These are phyloP conservation scores for Plasmodium ovale DNA, from an alignment of 169 alveolate species.

Conservation along the genomic window DNA sequence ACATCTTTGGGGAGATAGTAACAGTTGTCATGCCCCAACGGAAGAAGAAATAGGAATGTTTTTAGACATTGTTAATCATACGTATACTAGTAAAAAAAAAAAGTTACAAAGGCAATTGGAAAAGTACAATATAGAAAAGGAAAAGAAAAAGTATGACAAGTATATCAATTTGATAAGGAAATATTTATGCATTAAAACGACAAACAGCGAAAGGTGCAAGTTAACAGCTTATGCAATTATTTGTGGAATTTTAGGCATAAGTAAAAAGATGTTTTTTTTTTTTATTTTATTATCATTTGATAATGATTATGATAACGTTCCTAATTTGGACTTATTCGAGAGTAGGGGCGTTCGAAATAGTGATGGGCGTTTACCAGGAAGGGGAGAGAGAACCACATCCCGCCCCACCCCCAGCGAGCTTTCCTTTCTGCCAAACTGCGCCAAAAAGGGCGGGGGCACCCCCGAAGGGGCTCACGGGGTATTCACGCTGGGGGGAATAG, in stretches of 20 bases:
- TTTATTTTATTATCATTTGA: constrained; percentile 23
- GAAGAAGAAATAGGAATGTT: not conserved
- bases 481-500: too few species aligned
- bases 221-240: constrained; percentile 75
- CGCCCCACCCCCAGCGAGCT: too few species aligned
- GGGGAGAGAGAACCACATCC: too few species aligned
- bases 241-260: constrained; percentile 70
- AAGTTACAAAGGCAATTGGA: not conserved
- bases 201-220: constrained; percentile 63
- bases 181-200: constrained; percentile 55
- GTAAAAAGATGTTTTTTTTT: constrained; percentile 50
- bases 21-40: not conserved
- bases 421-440: too few species aligned
- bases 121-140: constrained; percentile 19
- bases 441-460: too few species aligned
- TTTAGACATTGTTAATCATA: not conserved
- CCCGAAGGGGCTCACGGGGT: too few species aligned
- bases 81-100: constrained; percentile 4
- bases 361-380: not conserved
- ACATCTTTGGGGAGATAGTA: not conserved
- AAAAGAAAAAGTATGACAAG: constrained; percentile 39
- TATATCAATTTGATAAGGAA: constrained; percentile 18
- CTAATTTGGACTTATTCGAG: not conserved
- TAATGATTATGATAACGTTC: constrained; percentile 3
- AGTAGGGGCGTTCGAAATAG: not conserved